Evolutionary conservation across 148 eudicot species (phyloP).

Genomic region (Fagopyrum tataricum): DNA sequence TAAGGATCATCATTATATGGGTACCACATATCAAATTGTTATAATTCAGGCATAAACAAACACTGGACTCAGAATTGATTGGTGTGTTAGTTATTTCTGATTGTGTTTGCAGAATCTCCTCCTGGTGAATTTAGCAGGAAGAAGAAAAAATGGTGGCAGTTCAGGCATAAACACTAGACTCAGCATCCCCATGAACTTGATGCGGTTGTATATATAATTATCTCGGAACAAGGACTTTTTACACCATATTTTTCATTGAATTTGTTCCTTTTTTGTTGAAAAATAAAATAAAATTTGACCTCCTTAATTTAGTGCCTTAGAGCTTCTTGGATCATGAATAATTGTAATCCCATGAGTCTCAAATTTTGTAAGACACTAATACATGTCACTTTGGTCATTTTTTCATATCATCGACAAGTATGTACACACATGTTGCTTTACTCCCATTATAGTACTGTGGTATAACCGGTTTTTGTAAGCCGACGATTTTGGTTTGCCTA

Average conservation of each 20-base stretch:
- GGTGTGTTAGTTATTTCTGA: neutral
- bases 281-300: neutral
- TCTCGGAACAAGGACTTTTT: neutral
- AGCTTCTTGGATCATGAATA: neutral
- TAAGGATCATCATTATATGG: too few relatives aligned
- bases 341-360: slow-evolving; percentile 6
- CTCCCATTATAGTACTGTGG: too few relatives aligned
- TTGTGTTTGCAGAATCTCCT: slow-evolving; percentile 43
- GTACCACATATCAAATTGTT: too few relatives aligned
- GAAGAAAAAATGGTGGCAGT: slow-evolving; percentile 78
- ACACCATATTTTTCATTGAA: neutral
- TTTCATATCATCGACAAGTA: neutral
- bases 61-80: neutral
- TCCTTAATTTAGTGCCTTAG: neutral
- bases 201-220: neutral
- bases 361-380: neutral
- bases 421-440: neutral
- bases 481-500: too few relatives aligned
- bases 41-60: too few relatives aligned
- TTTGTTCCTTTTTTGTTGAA: neutral
- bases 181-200: neutral
- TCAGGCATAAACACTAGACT: slow-evolving; percentile 39
- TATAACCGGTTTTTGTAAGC: too few relatives aligned
- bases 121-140: slow-evolving; percentile 43
- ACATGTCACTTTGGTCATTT: neutral